Percentiles rank a stretch among this genome's conserved stretches.
These are phyloP conservation scores for Nepenthes alata DNA, from an alignment of 179 eudicot species.

Conservation along the genomic window DNA sequence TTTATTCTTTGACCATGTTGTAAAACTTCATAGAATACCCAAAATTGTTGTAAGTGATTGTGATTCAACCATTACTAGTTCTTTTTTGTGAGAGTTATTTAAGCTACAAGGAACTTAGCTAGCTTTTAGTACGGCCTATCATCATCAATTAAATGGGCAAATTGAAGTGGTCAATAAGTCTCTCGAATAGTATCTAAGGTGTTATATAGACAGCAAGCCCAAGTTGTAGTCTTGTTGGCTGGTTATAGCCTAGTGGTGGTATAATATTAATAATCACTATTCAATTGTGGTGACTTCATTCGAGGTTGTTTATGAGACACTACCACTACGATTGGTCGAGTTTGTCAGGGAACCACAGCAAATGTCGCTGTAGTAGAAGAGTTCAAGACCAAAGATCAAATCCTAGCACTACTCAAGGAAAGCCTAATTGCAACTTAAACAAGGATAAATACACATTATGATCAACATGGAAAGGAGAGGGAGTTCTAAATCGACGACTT, in stretches of 20 bases:
- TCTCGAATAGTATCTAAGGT: not conserved
- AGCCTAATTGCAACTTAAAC: no score
- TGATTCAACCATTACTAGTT: not conserved
- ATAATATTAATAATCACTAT: not conserved
- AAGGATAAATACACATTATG: no score
- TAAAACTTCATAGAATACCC: not conserved
- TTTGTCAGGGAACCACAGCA: no score
- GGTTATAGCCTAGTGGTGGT: not conserved
- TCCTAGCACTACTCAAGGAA: no score
- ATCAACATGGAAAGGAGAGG: no score
- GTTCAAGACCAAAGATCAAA: no score
- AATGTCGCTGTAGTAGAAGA: no score
- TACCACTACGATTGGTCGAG: no score
- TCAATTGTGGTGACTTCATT: not conserved
- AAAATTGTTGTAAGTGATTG: not conserved
- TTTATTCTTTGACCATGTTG: not conserved
- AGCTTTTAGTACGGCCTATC: not conserved
- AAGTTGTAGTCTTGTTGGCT: not conserved
- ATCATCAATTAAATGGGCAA: not conserved
- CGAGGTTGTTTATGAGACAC: not conserved
- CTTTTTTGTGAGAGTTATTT: not conserved
- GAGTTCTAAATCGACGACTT: no score
- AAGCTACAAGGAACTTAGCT: not conserved
- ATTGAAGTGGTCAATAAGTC: not conserved
- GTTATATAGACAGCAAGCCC: not conserved